Percentiles rank a stretch among this genome's conserved stretches.
phyloP scores from a whole-genome alignment of 2,329 filamentous ascomycete species.

The Pestalotiopsis sp. region DNA sequence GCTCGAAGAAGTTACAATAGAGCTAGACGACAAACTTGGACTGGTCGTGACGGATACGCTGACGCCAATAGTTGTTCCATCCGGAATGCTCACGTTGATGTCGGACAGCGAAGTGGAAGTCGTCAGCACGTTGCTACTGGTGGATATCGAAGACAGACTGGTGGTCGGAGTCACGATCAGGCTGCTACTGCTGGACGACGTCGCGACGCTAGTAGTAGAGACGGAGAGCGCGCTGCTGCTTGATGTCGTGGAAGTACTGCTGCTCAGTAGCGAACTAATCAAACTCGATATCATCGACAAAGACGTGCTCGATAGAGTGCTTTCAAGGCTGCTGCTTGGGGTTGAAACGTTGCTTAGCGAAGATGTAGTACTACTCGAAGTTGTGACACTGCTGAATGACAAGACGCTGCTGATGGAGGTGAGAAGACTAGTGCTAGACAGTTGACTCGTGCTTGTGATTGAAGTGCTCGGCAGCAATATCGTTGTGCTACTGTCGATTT shows the following conservation, averaged over 20 bases:
- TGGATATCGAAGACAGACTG: neutral
- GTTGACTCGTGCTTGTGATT: neutral
- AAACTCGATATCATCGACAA: too few species aligned
- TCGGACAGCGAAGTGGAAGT: neutral
- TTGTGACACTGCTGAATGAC: too few species aligned
- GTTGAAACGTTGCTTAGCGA: too few species aligned
- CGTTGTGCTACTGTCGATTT: neutral
- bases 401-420: neutral
- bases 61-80: neutral
- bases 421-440: neutral
- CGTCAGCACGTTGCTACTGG: neutral
- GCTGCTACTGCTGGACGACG: neutral
- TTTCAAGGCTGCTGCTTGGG: too few species aligned
- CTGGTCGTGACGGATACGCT: neutral
- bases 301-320: too few species aligned
- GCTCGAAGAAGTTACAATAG: neutral
- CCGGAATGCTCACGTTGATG: neutral
- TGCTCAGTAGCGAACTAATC: neutral
- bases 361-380: too few species aligned
- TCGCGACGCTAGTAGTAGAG: neutral
- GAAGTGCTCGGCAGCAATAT: neutral
- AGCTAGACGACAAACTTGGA: neutral
- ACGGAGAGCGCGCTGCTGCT: neutral
- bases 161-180: neutral
- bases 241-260: neutral